Percentiles rank a stretch among this genome's conserved stretches.
These are phyloP conservation scores for Rhizopus microsporus DNA, from an alignment of 371 early-diverging fungal genomes.

Conservation along the genomic window DNA sequence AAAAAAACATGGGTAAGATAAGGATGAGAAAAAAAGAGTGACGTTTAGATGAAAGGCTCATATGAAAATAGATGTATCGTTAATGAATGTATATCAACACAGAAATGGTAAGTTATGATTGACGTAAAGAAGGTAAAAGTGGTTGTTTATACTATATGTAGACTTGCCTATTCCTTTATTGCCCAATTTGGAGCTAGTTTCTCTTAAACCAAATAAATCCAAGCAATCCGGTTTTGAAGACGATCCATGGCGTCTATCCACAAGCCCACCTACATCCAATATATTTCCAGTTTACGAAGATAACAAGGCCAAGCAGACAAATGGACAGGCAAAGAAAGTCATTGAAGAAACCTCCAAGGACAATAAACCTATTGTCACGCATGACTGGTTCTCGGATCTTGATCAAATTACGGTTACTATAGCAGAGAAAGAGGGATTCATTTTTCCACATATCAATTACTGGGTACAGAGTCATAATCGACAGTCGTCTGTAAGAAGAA, in stretches of 20 bases:
- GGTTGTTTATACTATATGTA: slow-evolving; percentile 11
- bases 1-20: slow-evolving; percentile 72
- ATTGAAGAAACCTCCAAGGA: not conserved
- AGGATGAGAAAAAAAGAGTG: not conserved
- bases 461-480: slow-evolving; percentile 43
- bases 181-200: slow-evolving; percentile 24
- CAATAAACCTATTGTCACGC: not conserved
- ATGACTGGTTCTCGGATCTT: slow-evolving; percentile 52
- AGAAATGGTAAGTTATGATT: slow-evolving; percentile 21
- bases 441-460: slow-evolving; percentile 53
- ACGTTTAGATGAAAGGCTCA: slow-evolving; percentile 1
- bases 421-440: slow-evolving; percentile 66
- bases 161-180: slow-evolving; percentile 34
- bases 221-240: slow-evolving; percentile 24
- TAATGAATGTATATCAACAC: slow-evolving; percentile 27
- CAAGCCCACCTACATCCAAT: slow-evolving; percentile 12
- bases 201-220: slow-evolving; percentile 11
- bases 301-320: not conserved
- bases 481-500: slow-evolving; percentile 38
- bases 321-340: not conserved
- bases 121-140: not conserved
- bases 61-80: slow-evolving; percentile 19
- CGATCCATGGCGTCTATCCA: slow-evolving; percentile 26
- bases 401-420: slow-evolving; percentile 65
- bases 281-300: slow-evolving; percentile 10